A percentile compares a stretch with the other conserved stretches of the same genome.
Evolutionary conservation across 352 stramenopile species (phyloP).

Genomic region (Phytophthora lateralis): DNA sequence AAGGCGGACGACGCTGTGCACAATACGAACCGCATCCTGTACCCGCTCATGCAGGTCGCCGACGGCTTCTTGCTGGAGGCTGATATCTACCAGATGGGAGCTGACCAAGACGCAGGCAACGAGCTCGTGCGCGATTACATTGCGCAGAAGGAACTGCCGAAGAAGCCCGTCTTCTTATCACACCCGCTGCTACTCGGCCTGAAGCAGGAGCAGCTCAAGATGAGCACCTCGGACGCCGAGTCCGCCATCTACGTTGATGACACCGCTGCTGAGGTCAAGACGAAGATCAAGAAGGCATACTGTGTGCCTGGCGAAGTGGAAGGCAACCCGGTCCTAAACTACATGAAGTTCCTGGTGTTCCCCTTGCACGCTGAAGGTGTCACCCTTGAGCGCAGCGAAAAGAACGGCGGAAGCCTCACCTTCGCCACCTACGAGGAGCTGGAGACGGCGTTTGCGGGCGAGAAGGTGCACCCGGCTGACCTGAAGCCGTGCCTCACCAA

Average conservation of each 20-base stretch:
- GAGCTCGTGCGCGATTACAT: constrained; percentile 98
- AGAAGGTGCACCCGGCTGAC: constrained; percentile 96
- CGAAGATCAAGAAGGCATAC: constrained; percentile 99
- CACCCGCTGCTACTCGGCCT: constrained; percentile 98
- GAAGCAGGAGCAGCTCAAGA: constrained; percentile 99
- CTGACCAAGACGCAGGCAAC: constrained; percentile 96
- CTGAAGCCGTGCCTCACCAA: constrained; percentile 94
- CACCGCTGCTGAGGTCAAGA: constrained; percentile 92
- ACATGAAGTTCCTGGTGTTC: constrained; percentile 97
- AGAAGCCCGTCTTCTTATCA: constrained; percentile 93
- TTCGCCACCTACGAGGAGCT: constrained; percentile 93
- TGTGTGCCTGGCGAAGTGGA: constrained; percentile 91
- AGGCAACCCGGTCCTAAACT: constrained; percentile 96
- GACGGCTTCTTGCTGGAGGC: constrained; percentile 99
- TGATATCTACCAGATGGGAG: constrained; percentile 98
- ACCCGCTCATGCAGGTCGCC: constrained; percentile 98
- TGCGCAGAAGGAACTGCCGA: constrained; percentile 76
- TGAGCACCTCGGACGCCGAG: constrained; percentile 98
- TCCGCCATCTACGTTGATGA: constrained; percentile 99
- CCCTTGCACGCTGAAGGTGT: constrained; percentile 72
- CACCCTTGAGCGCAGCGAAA: constrained; percentile 82
- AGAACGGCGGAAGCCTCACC: constrained; percentile 81
- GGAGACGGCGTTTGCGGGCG: constrained; percentile 90
- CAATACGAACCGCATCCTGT: constrained; percentile 95
- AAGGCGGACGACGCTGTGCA: constrained; percentile 79